Base-by-base conservation (phyloP, 2,329 filamentous ascomycete species). In the Kalaharituber pfeilii region DNA sequence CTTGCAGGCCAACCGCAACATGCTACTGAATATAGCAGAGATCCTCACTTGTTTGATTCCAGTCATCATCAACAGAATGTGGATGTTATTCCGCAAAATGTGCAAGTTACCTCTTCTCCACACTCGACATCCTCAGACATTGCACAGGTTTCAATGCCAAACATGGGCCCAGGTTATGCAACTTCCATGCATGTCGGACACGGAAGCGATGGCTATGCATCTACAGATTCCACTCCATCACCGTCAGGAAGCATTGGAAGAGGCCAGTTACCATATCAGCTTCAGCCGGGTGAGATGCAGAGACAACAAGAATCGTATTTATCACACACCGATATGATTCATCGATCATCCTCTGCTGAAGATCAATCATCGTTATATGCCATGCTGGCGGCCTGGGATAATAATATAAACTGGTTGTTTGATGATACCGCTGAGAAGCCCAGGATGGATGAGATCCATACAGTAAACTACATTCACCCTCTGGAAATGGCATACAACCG, bases 251-350 rank as follows among this genome's bases (percentile, higher is more conserved):
- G 50, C 25, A 53, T 61, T 52, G 56, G 54, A 26, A 57, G 59
- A 52, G 52, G 50, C 26, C 59, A 61, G n/a, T 57, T 61, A 50
- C 59, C 59, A 25, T 61, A 60, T 30, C 58, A 60, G 24, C 45
- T 61, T 9, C 56, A 56, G 15, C 59, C 60, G 20, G 59, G 54
- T 39, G 59, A 61, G 42, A 59, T 58, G 24, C 56, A 60, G 49
- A 53, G 58, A 50, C 59, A 61, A 28, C 47, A 53, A 53, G 54
- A 57, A 20, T 53, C 53, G 11, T 61, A 56, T 47, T 52, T 59
- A 26, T 55, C 58, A n/a, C 53, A 59, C 28, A 50, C 58, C 5
- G 58, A 61, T 47, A 50, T 61, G 27, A 54, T 56, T 39, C 58
- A 52, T 11, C 49, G 53, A 18, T 53, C 52, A 49, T 29, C 57